These are phyloP conservation scores for Gynostemma pentaphyllum DNA, from an alignment of 306 rosid genomes.

Conservation along the genomic window DNA sequence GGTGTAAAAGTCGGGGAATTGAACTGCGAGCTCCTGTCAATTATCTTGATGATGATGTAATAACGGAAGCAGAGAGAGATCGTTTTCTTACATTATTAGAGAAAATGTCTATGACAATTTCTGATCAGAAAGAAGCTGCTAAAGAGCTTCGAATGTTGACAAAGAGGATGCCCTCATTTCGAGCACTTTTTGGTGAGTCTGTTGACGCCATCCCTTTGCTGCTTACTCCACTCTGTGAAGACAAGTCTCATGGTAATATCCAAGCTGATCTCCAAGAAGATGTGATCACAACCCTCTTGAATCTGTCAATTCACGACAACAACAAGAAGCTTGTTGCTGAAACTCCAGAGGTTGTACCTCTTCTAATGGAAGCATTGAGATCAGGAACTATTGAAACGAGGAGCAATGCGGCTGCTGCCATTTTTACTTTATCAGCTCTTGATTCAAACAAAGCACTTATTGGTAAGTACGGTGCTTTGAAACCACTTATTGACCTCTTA, in stretches of 20 bases:
- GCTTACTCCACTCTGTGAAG: slow-evolving; percentile 53
- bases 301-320: slow-evolving; percentile 74
- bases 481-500: slow-evolving; percentile 53
- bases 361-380: slow-evolving; percentile 51
- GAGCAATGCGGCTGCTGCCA: slow-evolving; percentile 81
- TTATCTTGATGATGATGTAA: slow-evolving; percentile 34
- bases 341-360: slow-evolving; percentile 55
- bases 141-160: slow-evolving; percentile 79
- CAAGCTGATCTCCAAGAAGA: slow-evolving; percentile 70
- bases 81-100: slow-evolving; percentile 48
- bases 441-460: slow-evolving; percentile 85
- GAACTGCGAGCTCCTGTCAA: slow-evolving; percentile 39
- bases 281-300: slow-evolving; percentile 73
- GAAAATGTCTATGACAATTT: slow-evolving; percentile 51
- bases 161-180: slow-evolving; percentile 61
- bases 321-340: slow-evolving; percentile 82
- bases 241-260: slow-evolving; percentile 18
- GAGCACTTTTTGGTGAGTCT: slow-evolving; percentile 67
- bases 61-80: slow-evolving; percentile 43
- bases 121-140: slow-evolving; percentile 70
- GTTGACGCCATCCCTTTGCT: slow-evolving; percentile 47
- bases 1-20: slow-evolving; percentile 58
- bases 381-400: slow-evolving; percentile 72
- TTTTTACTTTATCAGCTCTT: slow-evolving; percentile 79
- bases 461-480: slow-evolving; percentile 67